A percentile compares a stretch with the other conserved stretches of the same genome.
phyloP scores from a whole-genome alignment of 2,329 filamentous ascomycete genomes.

The Iodosphaeria phyllophila region DNA sequence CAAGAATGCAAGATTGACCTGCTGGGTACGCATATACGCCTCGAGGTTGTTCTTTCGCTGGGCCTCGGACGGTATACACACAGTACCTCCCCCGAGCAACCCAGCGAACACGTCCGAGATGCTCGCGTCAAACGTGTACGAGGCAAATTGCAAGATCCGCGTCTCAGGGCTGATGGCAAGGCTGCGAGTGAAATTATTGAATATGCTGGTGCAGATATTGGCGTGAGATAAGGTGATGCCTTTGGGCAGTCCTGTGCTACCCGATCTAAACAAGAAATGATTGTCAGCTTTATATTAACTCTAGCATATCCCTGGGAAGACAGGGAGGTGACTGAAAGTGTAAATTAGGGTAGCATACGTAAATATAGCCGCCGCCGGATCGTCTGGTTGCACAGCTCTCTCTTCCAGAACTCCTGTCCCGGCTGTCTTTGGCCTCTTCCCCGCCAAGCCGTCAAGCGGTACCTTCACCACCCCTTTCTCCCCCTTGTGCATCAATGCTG shows the following conservation, averaged over 20 bases:
- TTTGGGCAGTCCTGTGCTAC: slow-evolving; percentile 4
- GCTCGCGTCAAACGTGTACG: slow-evolving; percentile 3
- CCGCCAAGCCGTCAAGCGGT: too few species aligned
- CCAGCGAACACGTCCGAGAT: slow-evolving; percentile 2
- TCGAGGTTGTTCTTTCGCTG: slow-evolving; percentile 1
- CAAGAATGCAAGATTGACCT: slow-evolving; percentile 29
- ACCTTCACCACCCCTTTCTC: too few species aligned
- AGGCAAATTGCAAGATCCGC: slow-evolving; percentile 7
- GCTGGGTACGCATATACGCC: slow-evolving; percentile 13
- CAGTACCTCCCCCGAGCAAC: slow-evolving; percentile 1
- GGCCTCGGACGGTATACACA: slow-evolving; percentile 2
- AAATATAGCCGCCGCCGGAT: too few species aligned
- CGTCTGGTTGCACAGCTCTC: too few species aligned
- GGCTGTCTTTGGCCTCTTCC: too few species aligned
- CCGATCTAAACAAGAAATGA: slow-evolving; percentile 3
- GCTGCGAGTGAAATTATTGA: neutral
- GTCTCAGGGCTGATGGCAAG: slow-evolving; percentile 30
- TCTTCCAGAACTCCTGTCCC: too few species aligned
- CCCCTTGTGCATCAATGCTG: too few species aligned
- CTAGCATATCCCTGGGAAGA: too few species aligned
- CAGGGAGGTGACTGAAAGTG: too few species aligned
- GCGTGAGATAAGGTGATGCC: slow-evolving; percentile 3
- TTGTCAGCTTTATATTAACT: too few species aligned
- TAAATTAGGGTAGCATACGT: too few species aligned
- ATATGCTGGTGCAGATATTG: slow-evolving; percentile 1